phyloP scores from a whole-genome alignment of 495 filamentous ascomycete species.

The Glonium stellatum region DNA sequence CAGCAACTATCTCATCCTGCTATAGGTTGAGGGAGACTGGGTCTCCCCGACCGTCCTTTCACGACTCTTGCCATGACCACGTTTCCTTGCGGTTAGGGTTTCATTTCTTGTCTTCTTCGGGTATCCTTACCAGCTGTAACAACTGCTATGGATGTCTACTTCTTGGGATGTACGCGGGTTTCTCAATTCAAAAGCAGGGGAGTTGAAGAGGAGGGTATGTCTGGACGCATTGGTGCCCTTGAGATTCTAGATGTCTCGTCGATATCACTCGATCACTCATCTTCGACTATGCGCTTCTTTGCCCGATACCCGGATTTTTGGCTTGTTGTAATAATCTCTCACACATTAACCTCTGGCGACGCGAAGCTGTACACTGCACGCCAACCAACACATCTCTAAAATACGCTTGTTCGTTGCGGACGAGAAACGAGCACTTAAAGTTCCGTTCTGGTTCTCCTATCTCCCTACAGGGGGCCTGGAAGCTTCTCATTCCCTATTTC shows the following conservation, averaged over 20 bases:
- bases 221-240: background rate
- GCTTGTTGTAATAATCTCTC: conserved; percentile 2
- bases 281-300: background rate
- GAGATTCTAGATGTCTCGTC: background rate
- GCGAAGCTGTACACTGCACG: background rate
- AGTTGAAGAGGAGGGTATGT: background rate
- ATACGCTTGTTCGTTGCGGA: background rate
- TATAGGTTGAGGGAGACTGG: conserved; percentile 46
- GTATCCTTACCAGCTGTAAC: background rate
- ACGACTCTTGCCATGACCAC: conserved; percentile 16
- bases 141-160: background rate
- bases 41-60: conserved; percentile 14
- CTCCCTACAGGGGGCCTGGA: background rate
- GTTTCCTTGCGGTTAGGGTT: conserved; percentile 2
- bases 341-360: background rate
- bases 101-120: conserved; percentile 16
- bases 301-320: conserved; percentile 3
- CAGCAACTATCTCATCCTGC: conserved; percentile 93
- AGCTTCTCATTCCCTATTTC: background rate
- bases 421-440: background rate
- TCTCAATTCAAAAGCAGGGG: background rate
- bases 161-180: background rate
- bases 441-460: background rate
- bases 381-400: too few species aligned
- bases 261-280: background rate